A percentile compares a stretch with the other conserved stretches of the same genome.
Conservation (phyloP, 2,329 filamentous ascomycete species). For the Ophiocordyceps camponoti-saundersi region DNA sequence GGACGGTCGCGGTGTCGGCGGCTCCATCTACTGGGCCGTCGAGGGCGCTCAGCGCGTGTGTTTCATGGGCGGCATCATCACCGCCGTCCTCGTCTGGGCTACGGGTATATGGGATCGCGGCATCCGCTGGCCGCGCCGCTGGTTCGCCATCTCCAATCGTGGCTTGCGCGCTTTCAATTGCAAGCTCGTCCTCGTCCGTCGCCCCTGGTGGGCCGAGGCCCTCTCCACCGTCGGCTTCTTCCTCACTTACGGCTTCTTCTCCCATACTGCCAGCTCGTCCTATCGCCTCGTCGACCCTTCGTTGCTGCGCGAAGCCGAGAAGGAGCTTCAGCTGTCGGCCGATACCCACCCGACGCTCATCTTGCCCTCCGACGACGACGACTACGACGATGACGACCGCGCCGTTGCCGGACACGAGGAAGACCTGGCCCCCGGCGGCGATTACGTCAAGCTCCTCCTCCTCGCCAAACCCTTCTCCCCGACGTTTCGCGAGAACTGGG, state of each 20-base stretch:
- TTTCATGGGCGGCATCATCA: slow-evolving; percentile 80
- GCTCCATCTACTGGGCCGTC: slow-evolving; percentile 90
- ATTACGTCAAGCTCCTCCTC: slow-evolving; percentile 79
- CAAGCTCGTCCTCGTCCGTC: slow-evolving; percentile 80
- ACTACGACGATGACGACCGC: slow-evolving; percentile 46
- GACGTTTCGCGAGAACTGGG: slow-evolving; percentile 93
- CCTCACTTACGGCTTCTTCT: slow-evolving; percentile 58
- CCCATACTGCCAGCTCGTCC: slow-evolving; percentile 46
- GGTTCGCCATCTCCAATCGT: slow-evolving; percentile 78
- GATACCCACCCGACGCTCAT: slow-evolving; percentile 24
- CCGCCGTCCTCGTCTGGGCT: slow-evolving; percentile 73
- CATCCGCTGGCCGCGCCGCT: slow-evolving; percentile 81
- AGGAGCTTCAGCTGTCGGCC: slow-evolving; percentile 31
- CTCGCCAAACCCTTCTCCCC: slow-evolving; percentile 90
- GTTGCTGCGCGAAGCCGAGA: slow-evolving; percentile 41
- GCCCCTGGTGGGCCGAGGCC: slow-evolving; percentile 66
- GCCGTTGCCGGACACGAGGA: slow-evolving; percentile 54
- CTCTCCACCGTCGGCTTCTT: slow-evolving; percentile 59
- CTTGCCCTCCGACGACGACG: slow-evolving; percentile 35
- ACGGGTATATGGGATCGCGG: slow-evolving; percentile 95
- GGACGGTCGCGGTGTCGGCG: slow-evolving; percentile 79
- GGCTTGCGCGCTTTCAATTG: slow-evolving; percentile 87
- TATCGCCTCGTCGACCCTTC: slow-evolving; percentile 63
- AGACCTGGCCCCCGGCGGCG: slow-evolving; percentile 76
- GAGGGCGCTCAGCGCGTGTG: slow-evolving; percentile 83